Conservation (phyloP, 768 basidiomycete species). For the Tephrocybe rancida region DNA sequence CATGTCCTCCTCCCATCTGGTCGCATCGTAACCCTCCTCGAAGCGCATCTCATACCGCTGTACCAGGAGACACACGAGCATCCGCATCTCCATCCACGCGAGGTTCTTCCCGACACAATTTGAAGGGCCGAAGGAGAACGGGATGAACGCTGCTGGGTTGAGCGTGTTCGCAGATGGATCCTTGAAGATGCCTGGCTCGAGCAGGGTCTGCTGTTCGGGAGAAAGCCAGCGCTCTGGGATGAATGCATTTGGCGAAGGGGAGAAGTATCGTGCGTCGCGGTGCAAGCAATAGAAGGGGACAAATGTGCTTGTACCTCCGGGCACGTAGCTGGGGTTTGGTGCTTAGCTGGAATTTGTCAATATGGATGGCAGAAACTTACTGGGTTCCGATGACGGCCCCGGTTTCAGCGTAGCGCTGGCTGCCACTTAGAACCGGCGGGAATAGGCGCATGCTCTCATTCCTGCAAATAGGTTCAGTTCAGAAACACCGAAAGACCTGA, state of each 20-base stretch:
- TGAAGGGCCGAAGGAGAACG: slow-evolving; percentile 43
- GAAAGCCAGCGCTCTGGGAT: slow-evolving; percentile 42
- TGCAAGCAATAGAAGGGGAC: slow-evolving; percentile 46
- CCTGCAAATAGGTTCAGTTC: slow-evolving; percentile 27
- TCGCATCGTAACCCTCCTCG: slow-evolving; percentile 29
- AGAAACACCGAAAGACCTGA: neutral
- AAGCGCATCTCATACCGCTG: slow-evolving; percentile 39
- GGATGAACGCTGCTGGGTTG: slow-evolving; percentile 38
- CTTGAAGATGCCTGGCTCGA: slow-evolving; percentile 37
- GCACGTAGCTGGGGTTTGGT: slow-evolving; percentile 38
- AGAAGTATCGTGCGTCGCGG: slow-evolving; percentile 48
- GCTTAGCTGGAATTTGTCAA: neutral
- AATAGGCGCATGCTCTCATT: slow-evolving; percentile 53
- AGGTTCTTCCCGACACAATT: slow-evolving; percentile 46
- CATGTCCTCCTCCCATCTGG: slow-evolving; percentile 33
- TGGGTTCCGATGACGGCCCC: slow-evolving; percentile 40
- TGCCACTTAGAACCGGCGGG: slow-evolving; percentile 50
- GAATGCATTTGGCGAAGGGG: slow-evolving; percentile 44
- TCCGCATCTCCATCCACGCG: slow-evolving; percentile 42
- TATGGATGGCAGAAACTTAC: slow-evolving; percentile 27
- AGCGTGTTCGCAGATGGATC: slow-evolving; percentile 20
- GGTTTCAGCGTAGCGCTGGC: slow-evolving; percentile 42
- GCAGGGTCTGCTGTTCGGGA: slow-evolving; percentile 15
- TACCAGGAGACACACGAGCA: slow-evolving; percentile 37
- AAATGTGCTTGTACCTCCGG: slow-evolving; percentile 45